Evolutionary conservation across 225 moss, liverwort and hornwort species (phyloP).

Genomic region (Pleurozium schreberi): DNA sequence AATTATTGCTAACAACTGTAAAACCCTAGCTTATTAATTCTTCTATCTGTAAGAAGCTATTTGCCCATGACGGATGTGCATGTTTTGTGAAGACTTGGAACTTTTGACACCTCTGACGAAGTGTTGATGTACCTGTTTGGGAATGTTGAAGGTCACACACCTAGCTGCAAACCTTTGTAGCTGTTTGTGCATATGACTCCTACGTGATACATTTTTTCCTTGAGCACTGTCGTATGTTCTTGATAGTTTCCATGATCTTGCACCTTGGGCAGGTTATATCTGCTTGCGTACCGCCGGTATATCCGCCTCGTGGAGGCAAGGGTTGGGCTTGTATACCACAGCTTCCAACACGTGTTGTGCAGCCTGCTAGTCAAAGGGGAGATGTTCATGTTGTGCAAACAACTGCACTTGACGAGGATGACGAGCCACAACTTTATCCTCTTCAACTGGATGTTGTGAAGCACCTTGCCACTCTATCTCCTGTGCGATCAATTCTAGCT

Average conservation of each 20-base stretch:
- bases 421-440: constrained; percentile 59
- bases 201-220: not conserved
- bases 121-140: not conserved
- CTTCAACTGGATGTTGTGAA: constrained; percentile 87
- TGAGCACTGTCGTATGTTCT: not conserved
- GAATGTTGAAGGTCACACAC: not conserved
- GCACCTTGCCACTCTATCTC: constrained; percentile 88
- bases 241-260: not conserved
- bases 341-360: constrained; percentile 61
- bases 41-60: not conserved
- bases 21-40: not conserved
- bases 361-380: constrained; percentile 33
- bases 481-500: constrained; percentile 77
- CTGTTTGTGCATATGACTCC: not conserved
- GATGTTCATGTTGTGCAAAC: constrained; percentile 38
- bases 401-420: constrained; percentile 39
- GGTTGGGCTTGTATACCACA: constrained; percentile 94
- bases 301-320: constrained; percentile 74
- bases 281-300: constrained; percentile 92
- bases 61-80: not conserved
- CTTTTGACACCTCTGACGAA: not conserved
- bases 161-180: not conserved
- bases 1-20: not conserved
- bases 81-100: not conserved
- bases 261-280: constrained; percentile 51